These are phyloP conservation scores for Apiotrichum gamsii DNA, from an alignment of 1,284 basidiomycete genomes.

Conservation along the genomic window DNA sequence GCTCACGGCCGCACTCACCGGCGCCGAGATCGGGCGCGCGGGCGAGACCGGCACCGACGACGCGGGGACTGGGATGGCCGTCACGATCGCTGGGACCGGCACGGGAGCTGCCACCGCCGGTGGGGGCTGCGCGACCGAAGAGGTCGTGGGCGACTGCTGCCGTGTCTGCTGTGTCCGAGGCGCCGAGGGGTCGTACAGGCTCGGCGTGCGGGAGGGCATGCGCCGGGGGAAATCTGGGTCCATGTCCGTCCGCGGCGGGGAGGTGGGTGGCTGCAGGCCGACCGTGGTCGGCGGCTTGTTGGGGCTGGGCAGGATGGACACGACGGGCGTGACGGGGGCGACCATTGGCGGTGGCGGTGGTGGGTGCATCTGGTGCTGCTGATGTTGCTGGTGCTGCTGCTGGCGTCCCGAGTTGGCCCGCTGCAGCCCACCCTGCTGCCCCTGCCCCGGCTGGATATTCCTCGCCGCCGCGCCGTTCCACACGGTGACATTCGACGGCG, in stretches of 20 bases:
- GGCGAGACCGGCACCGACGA: too few species aligned
- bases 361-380: neutral
- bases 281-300: neutral
- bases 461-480: slow-evolving; percentile 28
- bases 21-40: too few species aligned
- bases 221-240: slow-evolving; percentile 39
- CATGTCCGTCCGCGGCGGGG: neutral
- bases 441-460: slow-evolving; percentile 8
- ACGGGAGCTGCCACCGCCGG: neutral
- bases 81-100: too few species aligned
- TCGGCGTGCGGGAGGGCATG: slow-evolving; percentile 18
- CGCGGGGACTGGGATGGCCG: too few species aligned
- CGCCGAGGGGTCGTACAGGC: slow-evolving; percentile 34
- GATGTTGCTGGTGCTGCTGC: neutral
- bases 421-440: too few species aligned
- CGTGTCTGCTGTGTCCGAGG: slow-evolving; percentile 4
- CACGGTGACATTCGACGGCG: slow-evolving; percentile 17
- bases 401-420: neutral
- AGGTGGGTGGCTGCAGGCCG: neutral
- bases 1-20: too few species aligned
- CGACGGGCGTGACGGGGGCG: neutral
- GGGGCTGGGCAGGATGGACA: slow-evolving; percentile 11
- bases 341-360: slow-evolving; percentile 1
- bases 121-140: neutral
- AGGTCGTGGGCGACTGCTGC: neutral